phyloP scores from a whole-genome alignment of 352 stramenopile genomes.

The Globisporangium heterothallicum region DNA sequence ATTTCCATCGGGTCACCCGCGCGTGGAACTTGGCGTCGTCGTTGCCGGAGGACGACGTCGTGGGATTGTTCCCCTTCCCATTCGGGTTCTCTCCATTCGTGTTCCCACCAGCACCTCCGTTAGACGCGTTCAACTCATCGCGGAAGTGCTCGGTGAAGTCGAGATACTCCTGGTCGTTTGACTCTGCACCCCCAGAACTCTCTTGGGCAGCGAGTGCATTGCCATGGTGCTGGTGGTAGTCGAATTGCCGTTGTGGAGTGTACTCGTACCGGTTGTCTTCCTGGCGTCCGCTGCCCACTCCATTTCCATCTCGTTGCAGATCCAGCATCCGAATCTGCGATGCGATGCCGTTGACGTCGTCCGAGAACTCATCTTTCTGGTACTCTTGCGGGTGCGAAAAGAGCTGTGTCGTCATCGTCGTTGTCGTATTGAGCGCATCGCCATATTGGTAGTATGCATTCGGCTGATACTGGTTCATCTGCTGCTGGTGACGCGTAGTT shows the following conservation, averaged over 20 bases:
- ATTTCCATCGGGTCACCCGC: conserved; percentile 71
- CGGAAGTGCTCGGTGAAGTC: conserved; percentile 47
- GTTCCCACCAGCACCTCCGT: conserved; percentile 1
- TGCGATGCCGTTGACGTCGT: not conserved
- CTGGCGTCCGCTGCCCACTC: not conserved
- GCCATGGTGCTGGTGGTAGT: conserved; percentile 1
- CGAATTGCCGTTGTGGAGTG: conserved; percentile 18
- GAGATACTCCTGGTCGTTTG: conserved; percentile 30
- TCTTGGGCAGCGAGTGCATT: not conserved
- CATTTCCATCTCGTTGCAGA: not conserved
- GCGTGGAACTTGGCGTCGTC: conserved; percentile 58
- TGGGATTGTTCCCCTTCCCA: conserved; percentile 13
- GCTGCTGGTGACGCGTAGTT: conserved; percentile 9
- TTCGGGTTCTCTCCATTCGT: conserved; percentile 3
- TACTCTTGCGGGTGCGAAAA: not conserved
- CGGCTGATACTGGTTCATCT: not conserved
- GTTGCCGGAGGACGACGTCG: conserved; percentile 1
- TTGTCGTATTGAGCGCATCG: not conserved
- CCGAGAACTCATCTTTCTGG: not conserved
- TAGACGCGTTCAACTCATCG: conserved; percentile 28
- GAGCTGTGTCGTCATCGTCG: not conserved
- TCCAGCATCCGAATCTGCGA: conserved; percentile 8
- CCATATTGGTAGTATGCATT: not conserved
- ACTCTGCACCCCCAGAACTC: not conserved
- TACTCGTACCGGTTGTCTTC: conserved; percentile 21